These are phyloP conservation scores for Aspergillus pseudoglaucus DNA, from an alignment of 2,329 filamentous ascomycete species.

Conservation along the genomic window DNA sequence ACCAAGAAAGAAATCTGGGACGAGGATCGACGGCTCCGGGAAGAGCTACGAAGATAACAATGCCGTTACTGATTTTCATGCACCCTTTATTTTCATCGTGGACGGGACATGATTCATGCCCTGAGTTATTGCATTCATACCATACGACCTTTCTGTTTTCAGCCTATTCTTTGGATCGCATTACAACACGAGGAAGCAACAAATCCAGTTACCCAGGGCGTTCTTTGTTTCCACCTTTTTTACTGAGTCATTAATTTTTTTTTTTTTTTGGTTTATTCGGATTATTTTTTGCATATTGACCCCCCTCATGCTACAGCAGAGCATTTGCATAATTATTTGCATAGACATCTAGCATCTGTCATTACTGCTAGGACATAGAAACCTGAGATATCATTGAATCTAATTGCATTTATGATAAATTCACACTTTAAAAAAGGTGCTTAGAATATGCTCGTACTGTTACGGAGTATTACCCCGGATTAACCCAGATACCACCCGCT, in stretches of 20 bases:
- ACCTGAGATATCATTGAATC: neutral
- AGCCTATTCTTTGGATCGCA: neutral
- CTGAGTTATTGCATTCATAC: neutral
- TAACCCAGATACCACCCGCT: conserved; percentile 7
- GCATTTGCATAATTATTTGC: conserved; percentile 1
- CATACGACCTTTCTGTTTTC: neutral
- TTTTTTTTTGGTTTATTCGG: conserved; percentile 1
- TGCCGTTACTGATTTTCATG: neutral
- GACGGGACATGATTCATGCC: too few species aligned
- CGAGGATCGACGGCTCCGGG: conserved; percentile 33
- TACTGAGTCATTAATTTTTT: conserved; percentile 2
- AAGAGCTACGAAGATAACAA: conserved; percentile 11
- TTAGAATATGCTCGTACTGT: neutral
- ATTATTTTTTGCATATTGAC: neutral
- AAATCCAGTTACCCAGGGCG: neutral
- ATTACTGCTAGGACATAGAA: neutral
- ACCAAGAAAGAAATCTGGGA: conserved; percentile 55
- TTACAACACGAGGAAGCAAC: neutral
- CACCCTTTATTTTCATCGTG: too few species aligned
- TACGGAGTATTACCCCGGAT: conserved; percentile 12
- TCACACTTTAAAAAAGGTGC: too few species aligned
- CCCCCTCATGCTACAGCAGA: neutral
- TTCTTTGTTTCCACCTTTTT: conserved; percentile 3
- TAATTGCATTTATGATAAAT: too few species aligned
- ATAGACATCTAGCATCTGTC: neutral